Evolutionary conservation across 2,329 filamentous ascomycete genomes (phyloP).

Genomic region (Epichloe elymi): DNA sequence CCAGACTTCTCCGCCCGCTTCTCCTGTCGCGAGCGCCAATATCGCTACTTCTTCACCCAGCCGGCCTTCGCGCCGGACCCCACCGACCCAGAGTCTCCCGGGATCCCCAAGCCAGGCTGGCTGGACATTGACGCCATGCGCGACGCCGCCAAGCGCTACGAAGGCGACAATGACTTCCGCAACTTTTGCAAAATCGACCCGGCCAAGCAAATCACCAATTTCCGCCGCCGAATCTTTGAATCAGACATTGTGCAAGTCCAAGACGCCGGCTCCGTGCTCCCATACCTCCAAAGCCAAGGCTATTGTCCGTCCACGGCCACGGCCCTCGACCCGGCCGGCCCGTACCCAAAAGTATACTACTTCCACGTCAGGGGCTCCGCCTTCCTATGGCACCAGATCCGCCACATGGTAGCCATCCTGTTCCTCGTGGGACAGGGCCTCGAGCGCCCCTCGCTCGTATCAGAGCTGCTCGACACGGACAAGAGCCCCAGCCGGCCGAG

Average conservation of each 20-base stretch:
- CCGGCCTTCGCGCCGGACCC: slow-evolving; percentile 63
- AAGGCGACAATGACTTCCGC: slow-evolving; percentile 83
- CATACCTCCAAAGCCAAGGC: slow-evolving; percentile 35
- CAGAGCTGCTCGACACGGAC: slow-evolving; percentile 58
- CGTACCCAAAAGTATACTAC: slow-evolving; percentile 59
- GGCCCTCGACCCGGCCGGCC: background rate
- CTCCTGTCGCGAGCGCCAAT: slow-evolving; percentile 80
- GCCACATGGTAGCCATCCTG: slow-evolving; percentile 84
- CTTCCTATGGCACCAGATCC: slow-evolving; percentile 96
- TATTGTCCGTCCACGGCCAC: slow-evolving; percentile 5
- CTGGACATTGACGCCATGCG: slow-evolving; percentile 83
- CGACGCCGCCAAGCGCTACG: slow-evolving; percentile 62
- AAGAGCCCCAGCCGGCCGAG: slow-evolving; percentile 63
- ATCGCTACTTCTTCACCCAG: slow-evolving; percentile 96
- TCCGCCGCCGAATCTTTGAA: slow-evolving; percentile 64
- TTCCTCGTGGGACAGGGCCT: slow-evolving; percentile 85
- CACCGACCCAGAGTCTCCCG: slow-evolving; percentile 9
- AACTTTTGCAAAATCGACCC: slow-evolving; percentile 95
- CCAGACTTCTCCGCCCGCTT: slow-evolving; percentile 79
- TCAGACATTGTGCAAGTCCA: slow-evolving; percentile 63
- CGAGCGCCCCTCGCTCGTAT: slow-evolving; percentile 61
- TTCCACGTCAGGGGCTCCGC: slow-evolving; percentile 83
- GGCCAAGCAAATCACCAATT: slow-evolving; percentile 79
- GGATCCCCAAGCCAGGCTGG: slow-evolving; percentile 50
- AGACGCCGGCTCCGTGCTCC: slow-evolving; percentile 37